Evolutionary conservation across 306 rosid species (phyloP), one percentile per base, ranked within the genome.

Genomic region (Cicer judaicum): DNA sequence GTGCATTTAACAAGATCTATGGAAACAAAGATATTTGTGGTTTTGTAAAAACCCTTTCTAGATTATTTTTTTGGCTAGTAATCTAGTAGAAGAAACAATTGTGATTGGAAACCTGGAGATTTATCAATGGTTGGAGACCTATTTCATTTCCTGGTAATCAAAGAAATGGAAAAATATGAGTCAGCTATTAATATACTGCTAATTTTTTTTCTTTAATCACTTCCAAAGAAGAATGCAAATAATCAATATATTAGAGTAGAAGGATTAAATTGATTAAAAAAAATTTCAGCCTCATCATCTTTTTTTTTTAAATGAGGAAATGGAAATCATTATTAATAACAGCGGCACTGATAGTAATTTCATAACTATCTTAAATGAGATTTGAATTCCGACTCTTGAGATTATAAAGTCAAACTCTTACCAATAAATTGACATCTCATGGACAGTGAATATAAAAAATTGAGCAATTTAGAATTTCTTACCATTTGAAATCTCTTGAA

Each of bases 401-500:
- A 29, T 29, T 29, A 29, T 4, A 3, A 29, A 29, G 5, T 29
- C 36, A 29, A 29, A 29, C 5, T 29, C 36, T 29, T 29, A 29
- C 5, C 36, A 3, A 29, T 4, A 29, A 24, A 24, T 4, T 24
- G 0, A 24, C 34, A 2, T 21, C 3, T 21, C 29, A 21, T 21
- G 3, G 29, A 21, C 34, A 24, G 4, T 24, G 34, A 24, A 2
- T 24, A 24, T 24, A 24, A 29, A 29, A 29, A 29, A 3, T 47
- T 6, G 40, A 67, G 4, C 36, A 16, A 21, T 11, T 47, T 12
- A 42, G 39, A 65, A 39, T 34, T 54, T 53, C 70, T 11, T 83
- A 92, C 96, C 96, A 49, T 75, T 83, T 66, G 83, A 83, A 78
- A 93, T 85, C 72, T 85, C 72, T 52, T 82, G 84, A 18, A 64